These are phyloP conservation scores for Fusarium gaditjirri DNA, from an alignment of 2,329 filamentous ascomycete genomes.

Conservation along the genomic window DNA sequence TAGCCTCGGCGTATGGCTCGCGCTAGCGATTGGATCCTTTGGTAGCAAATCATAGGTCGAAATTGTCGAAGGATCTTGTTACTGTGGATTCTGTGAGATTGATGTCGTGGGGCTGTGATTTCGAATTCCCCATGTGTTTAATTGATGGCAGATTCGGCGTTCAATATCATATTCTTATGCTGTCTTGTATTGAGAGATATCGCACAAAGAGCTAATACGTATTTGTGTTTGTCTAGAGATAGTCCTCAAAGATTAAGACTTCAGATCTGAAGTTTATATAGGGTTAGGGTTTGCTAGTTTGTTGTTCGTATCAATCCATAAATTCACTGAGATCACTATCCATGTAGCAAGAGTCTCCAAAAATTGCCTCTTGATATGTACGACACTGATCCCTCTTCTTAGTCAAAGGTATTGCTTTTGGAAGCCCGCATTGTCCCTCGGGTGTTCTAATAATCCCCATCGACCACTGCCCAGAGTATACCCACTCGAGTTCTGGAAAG, in stretches of 20 bases:
- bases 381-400: neutral
- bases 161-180: neutral
- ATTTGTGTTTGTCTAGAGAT: too few species aligned
- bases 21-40: neutral
- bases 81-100: neutral
- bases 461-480: constrained; percentile 20
- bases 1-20: neutral
- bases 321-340: rapidly evolving
- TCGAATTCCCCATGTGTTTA: neutral
- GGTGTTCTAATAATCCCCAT: neutral
- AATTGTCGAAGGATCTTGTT: neutral
- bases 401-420: neutral
- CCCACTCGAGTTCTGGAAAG: constrained; percentile 23
- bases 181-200: neutral
- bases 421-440: neutral
- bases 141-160: neutral
- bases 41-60: neutral
- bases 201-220: too few species aligned
- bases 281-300: too few species aligned
- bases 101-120: neutral
- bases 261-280: too few species aligned
- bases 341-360: neutral
- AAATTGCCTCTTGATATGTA: neutral
- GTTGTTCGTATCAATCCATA: neutral
- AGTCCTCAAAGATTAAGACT: too few species aligned